Evolutionary conservation across 2,329 filamentous ascomycete species (phyloP), one percentile per base, ranked within the genome.

Genomic region (Tolypocladium nubicola): DNA sequence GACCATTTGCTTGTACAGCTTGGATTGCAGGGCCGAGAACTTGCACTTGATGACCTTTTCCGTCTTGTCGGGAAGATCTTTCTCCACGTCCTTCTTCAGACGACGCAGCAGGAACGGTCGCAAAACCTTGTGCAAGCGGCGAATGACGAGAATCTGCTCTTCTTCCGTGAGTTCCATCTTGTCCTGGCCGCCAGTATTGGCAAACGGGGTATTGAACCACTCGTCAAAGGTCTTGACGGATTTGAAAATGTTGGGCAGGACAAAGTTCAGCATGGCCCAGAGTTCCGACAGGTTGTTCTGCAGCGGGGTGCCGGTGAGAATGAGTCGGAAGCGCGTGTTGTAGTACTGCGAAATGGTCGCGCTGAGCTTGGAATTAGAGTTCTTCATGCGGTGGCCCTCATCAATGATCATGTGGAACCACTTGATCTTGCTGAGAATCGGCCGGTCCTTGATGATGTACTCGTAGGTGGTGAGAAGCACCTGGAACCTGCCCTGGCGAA

Each of bases 351-450:
- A 92, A 62, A 99, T 90, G 5, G 94, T 97, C 63, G 86, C 90
- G 73, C 90, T 97, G 65, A 99, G 81, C 76, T 99, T 99, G 11
- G 94, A 99, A 65, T 94, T 87, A 37, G 90, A 82, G 74, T 99
- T 99, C 83, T 99, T 99, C 94, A 99, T 99, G 71, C 94, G 91
- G 73, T 99, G 94, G 75, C 94, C 94, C 79, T 99, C 94, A 67
- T 99, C 94, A 63, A 99, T 94, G 66, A 99, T 97, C 94, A 99
- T 97, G 76, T 99, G 94, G 66, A 97, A 88, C 94, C 94, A 99
- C 75, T 97, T 97, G 75, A 99, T 93, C 79, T 97, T 97, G 79
- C 90, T 95, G 14, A 99, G 77, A 64, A 99, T 81, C 0, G 93
- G 93, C 40, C 94, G 86, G 68, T 99, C 94, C 76, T 97, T 99